phyloP scores from a whole-genome alignment of 2,329 filamentous ascomycete genomes.

The Diaporthe destruens region DNA sequence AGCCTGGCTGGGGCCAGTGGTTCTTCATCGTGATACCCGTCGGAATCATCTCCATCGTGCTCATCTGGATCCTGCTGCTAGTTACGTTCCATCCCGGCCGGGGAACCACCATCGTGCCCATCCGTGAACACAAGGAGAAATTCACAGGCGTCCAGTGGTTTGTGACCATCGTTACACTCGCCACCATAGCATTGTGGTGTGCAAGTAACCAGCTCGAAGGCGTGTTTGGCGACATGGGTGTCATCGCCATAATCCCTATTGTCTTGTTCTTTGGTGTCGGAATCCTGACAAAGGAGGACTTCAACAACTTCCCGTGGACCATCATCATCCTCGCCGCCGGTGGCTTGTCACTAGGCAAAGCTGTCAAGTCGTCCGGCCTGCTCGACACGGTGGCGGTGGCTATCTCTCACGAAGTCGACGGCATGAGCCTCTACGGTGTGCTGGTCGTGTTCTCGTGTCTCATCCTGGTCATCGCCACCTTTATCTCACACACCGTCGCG shows the following conservation, averaged over 20 bases:
- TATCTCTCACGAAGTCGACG: conserved; percentile 81
- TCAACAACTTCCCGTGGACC: conserved; percentile 99
- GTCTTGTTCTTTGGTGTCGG: conserved; percentile 97
- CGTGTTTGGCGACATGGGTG: conserved; percentile 97
- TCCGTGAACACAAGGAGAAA: conserved; percentile 87
- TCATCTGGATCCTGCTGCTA: conserved; percentile 91
- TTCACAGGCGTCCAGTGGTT: conserved; percentile 95
- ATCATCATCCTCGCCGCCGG: conserved; percentile 98
- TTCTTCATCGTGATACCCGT: conserved; percentile 97
- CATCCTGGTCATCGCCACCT: conserved; percentile 94
- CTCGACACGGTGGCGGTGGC: conserved; percentile 85
- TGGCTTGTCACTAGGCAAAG: conserved; percentile 91
- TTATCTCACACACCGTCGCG: conserved; percentile 97
- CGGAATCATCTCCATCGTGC: conserved; percentile 85
- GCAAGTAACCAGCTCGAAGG: conserved; percentile 88
- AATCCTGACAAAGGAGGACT: conserved; percentile 97
- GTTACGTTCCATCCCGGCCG: conserved; percentile 86
- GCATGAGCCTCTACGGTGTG: conserved; percentile 86
- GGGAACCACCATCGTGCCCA: conserved; percentile 90
- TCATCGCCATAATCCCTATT: conserved; percentile 95
- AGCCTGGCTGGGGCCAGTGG: conserved; percentile 94
- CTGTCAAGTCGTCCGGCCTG: conserved; percentile 92
- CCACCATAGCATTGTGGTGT: conserved; percentile 93
- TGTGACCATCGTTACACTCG: conserved; percentile 83
- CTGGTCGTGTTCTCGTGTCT: conserved; percentile 86